Base-by-base conservation (phyloP, 352 stramenopile genomes). In the Halophytophthora batemanensis region DNA sequence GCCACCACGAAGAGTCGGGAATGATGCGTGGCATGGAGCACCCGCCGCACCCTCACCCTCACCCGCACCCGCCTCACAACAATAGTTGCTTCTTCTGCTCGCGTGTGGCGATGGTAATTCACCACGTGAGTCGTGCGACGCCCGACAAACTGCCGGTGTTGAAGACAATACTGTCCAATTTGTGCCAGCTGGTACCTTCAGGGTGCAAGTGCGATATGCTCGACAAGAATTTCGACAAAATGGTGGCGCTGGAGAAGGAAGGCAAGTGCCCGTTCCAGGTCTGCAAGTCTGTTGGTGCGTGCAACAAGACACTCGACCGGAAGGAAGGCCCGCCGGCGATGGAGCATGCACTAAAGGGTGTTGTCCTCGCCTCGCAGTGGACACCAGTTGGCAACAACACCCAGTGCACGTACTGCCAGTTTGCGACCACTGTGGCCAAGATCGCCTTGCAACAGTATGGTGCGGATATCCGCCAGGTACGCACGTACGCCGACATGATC, bases 401-500 rank as follows among this genome's bases (percentile, higher is more conserved):
- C 19, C 53, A 76, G 45, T 87, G 76, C 34, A 71, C 68, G 1
- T 87, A 85, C 53, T 87, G 76, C 53, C 71, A 82, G 49, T 85
- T 82, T 25, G 53, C 78, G 21, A 77, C 69, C 6, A 90, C 74
- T 6, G 49, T 88, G 18, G 42, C 84, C 4, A 72, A 85, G 43
- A 66, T 90, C 21, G 66, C 71, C n/a, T 46, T 85, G 33, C 60
- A 85, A 40, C 68, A 90, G 37, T 75, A 82, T 35, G 61, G 71
- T 2, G 53, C 75, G 1, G 62, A 88, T 39, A 66, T 91, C 13
- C 51, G 70, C 33, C 47, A 84, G 51, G 63, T 91, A 8, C 77
- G 80, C 1, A 42, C 67, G 52, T 86, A 83, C 29, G 77, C 78
- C 0, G 81, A 90, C 40, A 86, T 92, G 66, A 77, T 90, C 19